phyloP scores from a whole-genome alignment of 2,329 filamentous ascomycete genomes.

The Myriosclerotinia scirpicola region DNA sequence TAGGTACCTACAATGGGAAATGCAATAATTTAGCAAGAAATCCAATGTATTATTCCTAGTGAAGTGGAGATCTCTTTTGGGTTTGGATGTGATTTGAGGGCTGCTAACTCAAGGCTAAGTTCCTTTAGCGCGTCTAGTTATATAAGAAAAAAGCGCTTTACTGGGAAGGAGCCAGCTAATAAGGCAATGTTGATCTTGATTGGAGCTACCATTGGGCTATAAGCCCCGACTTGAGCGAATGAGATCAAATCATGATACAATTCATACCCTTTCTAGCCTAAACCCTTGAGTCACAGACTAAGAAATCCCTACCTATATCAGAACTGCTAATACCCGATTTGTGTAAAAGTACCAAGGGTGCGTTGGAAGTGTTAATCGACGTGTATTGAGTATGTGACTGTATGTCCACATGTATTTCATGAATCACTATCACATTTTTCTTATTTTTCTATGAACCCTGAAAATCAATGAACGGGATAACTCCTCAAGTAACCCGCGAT shows the following conservation, averaged over 20 bases:
- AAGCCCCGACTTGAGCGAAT: too few species aligned
- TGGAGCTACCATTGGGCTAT: too few species aligned
- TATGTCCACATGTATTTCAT: neutral
- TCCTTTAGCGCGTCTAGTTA: too few species aligned
- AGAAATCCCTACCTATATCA: neutral
- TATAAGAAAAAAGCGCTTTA: too few species aligned
- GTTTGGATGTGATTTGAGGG: constrained; percentile 5
- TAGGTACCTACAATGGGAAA: neutral
- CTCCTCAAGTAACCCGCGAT: neutral
- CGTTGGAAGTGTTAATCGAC: neutral
- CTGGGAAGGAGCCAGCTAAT: too few species aligned
- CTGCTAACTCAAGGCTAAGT: too few species aligned
- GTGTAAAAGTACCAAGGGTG: neutral
- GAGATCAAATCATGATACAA: too few species aligned
- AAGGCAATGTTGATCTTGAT: too few species aligned
- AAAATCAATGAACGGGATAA: neutral
- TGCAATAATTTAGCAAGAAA: neutral
- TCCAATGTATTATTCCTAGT: neutral
- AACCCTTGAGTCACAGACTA: too few species aligned
- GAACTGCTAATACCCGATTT: neutral
- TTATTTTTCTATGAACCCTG: neutral
- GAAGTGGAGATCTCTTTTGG: constrained; percentile 6
- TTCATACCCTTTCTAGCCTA: too few species aligned
- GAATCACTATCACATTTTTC: neutral
- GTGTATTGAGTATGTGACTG: neutral